Base-by-base conservation (phyloP, 305 asterid genomes). In the Ruellia speciosa region DNA sequence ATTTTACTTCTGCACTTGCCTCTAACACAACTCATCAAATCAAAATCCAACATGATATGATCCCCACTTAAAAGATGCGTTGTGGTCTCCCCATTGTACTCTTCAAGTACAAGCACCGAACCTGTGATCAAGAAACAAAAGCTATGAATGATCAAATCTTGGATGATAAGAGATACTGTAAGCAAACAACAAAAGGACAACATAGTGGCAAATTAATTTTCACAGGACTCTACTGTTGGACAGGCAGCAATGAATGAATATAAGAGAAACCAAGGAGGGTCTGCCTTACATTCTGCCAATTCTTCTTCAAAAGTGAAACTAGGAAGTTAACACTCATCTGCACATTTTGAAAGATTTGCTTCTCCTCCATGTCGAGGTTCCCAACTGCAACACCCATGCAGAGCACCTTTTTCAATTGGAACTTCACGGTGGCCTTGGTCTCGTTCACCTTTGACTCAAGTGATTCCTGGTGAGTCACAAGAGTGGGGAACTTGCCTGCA, bases 311-410 rank as follows among this genome's bases (percentile, higher is more conserved):
- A 34, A 84, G 71, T 0, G 94, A 84, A 4, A 84, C 94, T 0
- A 84, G 79, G 59, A 84, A 84, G 62, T 84, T 84, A 52, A 84
- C 80, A 0, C 94, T 84, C 94, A 84, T 84, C 61, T 84, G 94
- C 49, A 84, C 83, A 9, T 81, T 84, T 18, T 84, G 89, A 50
- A 84, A 84, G 52, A 84, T 72, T 67, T 84, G 89, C 65, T 84
- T 84, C 79, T 84, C 94, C 12, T 84, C 94, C 94, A 84, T 84
- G 58, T 39, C 71, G 0, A 75, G 75, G 58, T 84, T 84, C 0
- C 94, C 94, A n/a, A 84, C 94, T 6, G 94, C 94, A 18, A 84
- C 89, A 7, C 89, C 87, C 94, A 84, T 84, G 75, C 94, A 84
- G 0, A 84, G 94, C 24, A 84, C 94, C 72, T 84, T 84, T 65